Evolutionary conservation across 805 yeast genomes (phyloP), one percentile per base, ranked within the genome.

Genomic region (Ogataea pilisensis): DNA sequence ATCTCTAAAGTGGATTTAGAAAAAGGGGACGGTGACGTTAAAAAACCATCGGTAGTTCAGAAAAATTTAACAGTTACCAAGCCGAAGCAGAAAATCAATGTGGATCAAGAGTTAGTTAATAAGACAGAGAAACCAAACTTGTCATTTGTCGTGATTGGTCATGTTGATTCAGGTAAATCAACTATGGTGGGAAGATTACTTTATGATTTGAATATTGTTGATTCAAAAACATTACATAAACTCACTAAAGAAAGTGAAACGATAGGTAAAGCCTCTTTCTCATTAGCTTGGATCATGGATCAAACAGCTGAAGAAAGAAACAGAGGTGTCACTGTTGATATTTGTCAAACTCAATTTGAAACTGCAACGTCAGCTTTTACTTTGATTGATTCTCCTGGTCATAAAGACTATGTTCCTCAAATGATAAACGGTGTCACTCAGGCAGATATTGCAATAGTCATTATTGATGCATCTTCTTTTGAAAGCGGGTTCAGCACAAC

Each of bases 301-400:
- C 90, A 84, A 57, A 83, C 91, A 0, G 61, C 68, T 1, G 93
- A 85, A 56, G 95, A 85, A 61, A 71, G 95, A 48, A 46, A 66
- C 8, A 69, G 90, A 37, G 95, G 95, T 36, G 88, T 85, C 4
- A 85, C 95, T 2, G 79, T 85, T 19, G 95, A 85, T 54, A 77
- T 85, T 25, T 80, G 85, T 42, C 80, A 82, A 39, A 80, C 85
- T 8, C 66, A 69, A 30, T 80, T 85, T 45, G 83, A 78, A 50
- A 82, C 90, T 2, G 39, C 54, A 1, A 58, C 51, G 2, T 69
- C 79, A 5, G 63, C 70, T 35, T 83, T 81, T 57, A 80, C 87
- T 1, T 81, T 88, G 4, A 77, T 85, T 41, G 95, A 85, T 64
- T 89, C 95, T 1, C 95, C 95, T 0, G 95, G 95, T 0, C 95